Evolutionary conservation across 805 yeast species (phyloP), one percentile per base, ranked within the genome.

Genomic region (Yarrowia yakushimensis): DNA sequence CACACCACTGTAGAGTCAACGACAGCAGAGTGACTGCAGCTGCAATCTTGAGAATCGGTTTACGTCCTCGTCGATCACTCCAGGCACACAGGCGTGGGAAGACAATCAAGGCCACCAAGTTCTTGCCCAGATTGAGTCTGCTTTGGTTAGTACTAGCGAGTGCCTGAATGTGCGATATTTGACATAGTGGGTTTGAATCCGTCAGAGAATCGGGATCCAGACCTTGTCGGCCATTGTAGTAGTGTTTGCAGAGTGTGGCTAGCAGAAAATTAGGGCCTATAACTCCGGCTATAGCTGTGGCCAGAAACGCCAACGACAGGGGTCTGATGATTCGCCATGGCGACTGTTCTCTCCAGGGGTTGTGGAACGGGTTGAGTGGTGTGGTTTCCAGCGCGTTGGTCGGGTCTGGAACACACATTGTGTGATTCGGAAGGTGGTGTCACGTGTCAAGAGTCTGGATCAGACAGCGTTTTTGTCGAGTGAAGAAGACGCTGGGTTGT

Each of bases 301-400:
- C 59, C 25, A 52, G 18, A 25, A 52, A 36, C 10, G 59, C 43
- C 25, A 52, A 10, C 7, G 59, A 34, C 1, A 52, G 33, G 1
- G 59, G 59, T 8, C 33, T 10, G 36, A 52, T 52, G 25, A 52
- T 52, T 12, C 59, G 10, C 59, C 59, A 52, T 15, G 59, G 59
- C 13, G 43, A 36, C 9, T 52, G 59, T 52, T 52, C 59, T 13
- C 59, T 13, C 59, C 59, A 52, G 3, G 59, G 59, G 25, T 52
- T 52, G 31, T 52, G 43, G 28, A 52, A 52, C 23, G 59, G 59
- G 59, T 52, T 52, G 17, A 52, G 31, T 2, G 59, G 43, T 6
- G 59, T 52, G 3, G 59, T 52, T 36, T 52, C 59, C 15, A 52
- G 59, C 4, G 59, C 59, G 34, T 52, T 34, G 13, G 43, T 36